Evolutionary conservation across 495 filamentous ascomycete genomes (phyloP), one percentile per base, ranked within the genome.

Genomic region (Lasiosphaeriaceae sp.): DNA sequence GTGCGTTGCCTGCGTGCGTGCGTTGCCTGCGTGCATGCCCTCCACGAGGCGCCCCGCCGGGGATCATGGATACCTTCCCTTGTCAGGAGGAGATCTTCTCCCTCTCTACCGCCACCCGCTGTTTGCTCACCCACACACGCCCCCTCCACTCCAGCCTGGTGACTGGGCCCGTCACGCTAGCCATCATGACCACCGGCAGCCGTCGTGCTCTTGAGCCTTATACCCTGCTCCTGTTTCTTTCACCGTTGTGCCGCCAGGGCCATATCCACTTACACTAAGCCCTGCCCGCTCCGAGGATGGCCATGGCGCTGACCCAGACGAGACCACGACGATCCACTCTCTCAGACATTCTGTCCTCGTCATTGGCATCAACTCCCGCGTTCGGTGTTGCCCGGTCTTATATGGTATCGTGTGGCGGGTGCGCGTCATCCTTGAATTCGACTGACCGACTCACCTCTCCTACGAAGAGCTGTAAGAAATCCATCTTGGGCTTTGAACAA

Each of bases 351-450:
- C 39, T n/a, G 39, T 43, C 3, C 39, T 43, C 8, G 45, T 21
- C 37, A 26, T 9, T 26, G 43, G 52, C 51, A 52, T 26, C 31
- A 12, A 53, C 51, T 44, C 9, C 12, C 14, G 51, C 26, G 48
- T 50, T 60, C 64, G 60, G 63, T 39, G 54, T 62, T 59, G 60
- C 16, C 58, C 66, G 63, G 66, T 68, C 54, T 66, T 68, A 66
- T 68, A 66, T 60, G 53, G 50, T 12, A 17, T 45, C 29, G 23
- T 50, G 53, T 61, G 55, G 58, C 43, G 23, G 37, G 56, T 45
- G 37, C 55, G 39, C 49, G 62, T 61, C 63, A 55, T 44, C 52
- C 49, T 39, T 43, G 43, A 24, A 3, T 12, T 46, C n/a, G 22
- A 19, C 19, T 47, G 57, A 51, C 54, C 50, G 39, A 22, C 52